Percentiles rank a stretch among this genome's conserved stretches.
Evolutionary conservation across 768 basidiomycete genomes (phyloP).

Genomic region (Russula sp.): DNA sequence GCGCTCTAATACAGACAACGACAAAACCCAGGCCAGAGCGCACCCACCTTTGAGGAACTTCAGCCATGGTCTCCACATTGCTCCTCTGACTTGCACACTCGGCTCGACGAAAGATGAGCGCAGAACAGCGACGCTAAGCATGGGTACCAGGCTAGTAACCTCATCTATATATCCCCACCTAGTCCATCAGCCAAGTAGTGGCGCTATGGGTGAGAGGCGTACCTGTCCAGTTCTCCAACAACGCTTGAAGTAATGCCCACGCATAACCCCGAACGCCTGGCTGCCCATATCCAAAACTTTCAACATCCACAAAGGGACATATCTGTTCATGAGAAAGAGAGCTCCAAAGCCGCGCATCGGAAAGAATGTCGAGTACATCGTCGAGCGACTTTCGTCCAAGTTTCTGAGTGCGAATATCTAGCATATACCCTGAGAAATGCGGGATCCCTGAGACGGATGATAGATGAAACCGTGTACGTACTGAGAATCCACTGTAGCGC

Average conservation of each 20-base stretch:
- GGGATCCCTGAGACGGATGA: not conserved
- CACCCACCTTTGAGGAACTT: slow-evolving; percentile 76
- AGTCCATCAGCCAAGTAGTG: not conserved
- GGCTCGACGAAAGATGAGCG: slow-evolving; percentile 71
- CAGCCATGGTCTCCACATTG: slow-evolving; percentile 70
- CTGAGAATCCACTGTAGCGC: slow-evolving; percentile 61
- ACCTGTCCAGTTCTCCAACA: slow-evolving; percentile 51
- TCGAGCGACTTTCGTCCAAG: slow-evolving; percentile 27
- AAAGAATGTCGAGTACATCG: slow-evolving; percentile 43
- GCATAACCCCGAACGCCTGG: slow-evolving; percentile 70
- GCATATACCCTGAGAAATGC: not conserved
- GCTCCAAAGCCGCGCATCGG: slow-evolving; percentile 59
- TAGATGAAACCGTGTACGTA: slow-evolving; percentile 37
- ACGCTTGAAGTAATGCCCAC: slow-evolving; percentile 54
- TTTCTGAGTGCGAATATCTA: slow-evolving; percentile 24
- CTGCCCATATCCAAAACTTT: slow-evolving; percentile 59
- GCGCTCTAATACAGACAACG: not conserved
- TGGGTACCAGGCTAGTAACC: slow-evolving; percentile 40
- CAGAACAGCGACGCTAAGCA: slow-evolving; percentile 56
- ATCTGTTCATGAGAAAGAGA: slow-evolving; percentile 46
- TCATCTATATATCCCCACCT: slow-evolving; percentile 28
- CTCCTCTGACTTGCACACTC: slow-evolving; percentile 61
- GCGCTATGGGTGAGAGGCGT: not conserved
- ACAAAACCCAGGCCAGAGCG: slow-evolving; percentile 29
- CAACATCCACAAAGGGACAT: slow-evolving; percentile 45